Conservation (phyloP, 2,329 filamentous ascomycete genomes). For the Ophiocordyceps camponoti-saundersi region DNA sequence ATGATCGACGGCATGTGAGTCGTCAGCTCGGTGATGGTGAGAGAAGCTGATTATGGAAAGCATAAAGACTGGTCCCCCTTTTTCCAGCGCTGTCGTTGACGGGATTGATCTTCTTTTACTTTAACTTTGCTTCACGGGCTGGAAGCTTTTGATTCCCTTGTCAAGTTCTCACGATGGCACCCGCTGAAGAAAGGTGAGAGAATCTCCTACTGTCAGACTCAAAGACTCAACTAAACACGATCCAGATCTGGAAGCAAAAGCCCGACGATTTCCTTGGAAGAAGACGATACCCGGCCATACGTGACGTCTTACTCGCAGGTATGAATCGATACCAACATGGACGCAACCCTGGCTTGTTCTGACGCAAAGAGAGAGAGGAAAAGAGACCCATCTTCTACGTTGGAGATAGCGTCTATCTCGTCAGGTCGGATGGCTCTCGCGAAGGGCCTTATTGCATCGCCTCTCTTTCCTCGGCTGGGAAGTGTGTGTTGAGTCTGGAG, state of each 20-base stretch:
- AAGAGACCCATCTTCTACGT: neutral
- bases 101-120: too few species aligned
- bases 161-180: neutral
- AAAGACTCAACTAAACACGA: too few species aligned
- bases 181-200: neutral
- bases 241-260: neutral
- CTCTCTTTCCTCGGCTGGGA: neutral
- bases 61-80: neutral
- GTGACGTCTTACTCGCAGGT: neutral
- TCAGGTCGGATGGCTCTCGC: neutral
- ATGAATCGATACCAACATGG: too few species aligned
- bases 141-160: too few species aligned
- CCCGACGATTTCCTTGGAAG: neutral
- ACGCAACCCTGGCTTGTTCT: too few species aligned
- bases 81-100: too few species aligned
- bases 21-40: neutral
- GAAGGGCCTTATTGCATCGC: neutral
- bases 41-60: neutral
- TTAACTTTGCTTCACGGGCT: too few species aligned
- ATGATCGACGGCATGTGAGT: too few species aligned
- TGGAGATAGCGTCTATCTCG: neutral
- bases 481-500: neutral
- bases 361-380: too few species aligned
- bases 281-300: neutral
- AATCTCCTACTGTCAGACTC: too few species aligned